These are phyloP conservation scores for Maudiozyma turicensis DNA, from an alignment of 805 yeast genomes.

Conservation along the genomic window DNA sequence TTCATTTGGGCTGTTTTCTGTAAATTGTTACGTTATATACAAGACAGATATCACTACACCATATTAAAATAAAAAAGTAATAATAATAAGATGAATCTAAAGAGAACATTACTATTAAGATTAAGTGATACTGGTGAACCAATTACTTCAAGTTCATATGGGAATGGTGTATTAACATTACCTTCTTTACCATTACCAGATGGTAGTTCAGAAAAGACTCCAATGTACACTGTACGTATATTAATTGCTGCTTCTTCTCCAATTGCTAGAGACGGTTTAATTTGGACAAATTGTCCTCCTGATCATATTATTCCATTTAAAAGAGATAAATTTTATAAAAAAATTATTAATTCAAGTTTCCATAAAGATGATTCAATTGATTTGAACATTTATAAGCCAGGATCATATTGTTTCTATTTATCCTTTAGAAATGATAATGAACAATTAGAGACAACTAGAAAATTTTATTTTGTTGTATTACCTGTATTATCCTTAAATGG, in stretches of 20 bases:
- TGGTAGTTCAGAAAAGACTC: conserved; percentile 31
- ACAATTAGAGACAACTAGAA: conserved; percentile 41
- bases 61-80: background rate
- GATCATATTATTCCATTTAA: conserved; percentile 36
- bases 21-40: too few relatives aligned
- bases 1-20: too few relatives aligned
- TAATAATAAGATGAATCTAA: conserved; percentile 3
- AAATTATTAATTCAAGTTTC: conserved; percentile 46
- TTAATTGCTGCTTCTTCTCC: conserved; percentile 67
- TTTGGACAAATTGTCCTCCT: conserved; percentile 68
- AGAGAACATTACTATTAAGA: conserved; percentile 29
- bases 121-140: conserved; percentile 31
- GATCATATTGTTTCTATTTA: conserved; percentile 68
- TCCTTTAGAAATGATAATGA: conserved; percentile 38
- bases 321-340: conserved; percentile 46
- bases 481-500: conserved; percentile 57
- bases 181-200: conserved; percentile 33
- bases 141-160: conserved; percentile 23
- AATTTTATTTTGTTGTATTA: conserved; percentile 68
- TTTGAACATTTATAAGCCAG: conserved; percentile 59
- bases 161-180: conserved; percentile 32
- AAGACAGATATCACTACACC: too few relatives aligned
- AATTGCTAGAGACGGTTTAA: conserved; percentile 57
- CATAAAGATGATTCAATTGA: conserved; percentile 53
- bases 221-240: conserved; percentile 44